Base-by-base conservation (phyloP, 1,284 basidiomycete genomes). In the Anthracocystis walkeri region DNA sequence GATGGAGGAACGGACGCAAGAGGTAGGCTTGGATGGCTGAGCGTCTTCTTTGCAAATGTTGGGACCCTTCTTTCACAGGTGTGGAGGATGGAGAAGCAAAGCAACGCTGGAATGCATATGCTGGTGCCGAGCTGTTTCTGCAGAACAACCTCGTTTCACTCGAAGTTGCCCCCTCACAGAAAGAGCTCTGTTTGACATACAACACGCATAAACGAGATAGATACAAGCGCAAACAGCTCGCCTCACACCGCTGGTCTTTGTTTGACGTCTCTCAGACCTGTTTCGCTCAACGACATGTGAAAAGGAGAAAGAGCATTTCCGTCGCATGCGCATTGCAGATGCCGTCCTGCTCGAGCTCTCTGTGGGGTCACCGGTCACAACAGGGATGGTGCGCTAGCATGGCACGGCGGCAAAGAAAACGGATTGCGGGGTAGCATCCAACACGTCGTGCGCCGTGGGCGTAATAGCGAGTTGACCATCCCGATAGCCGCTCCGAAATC, bases 391-490 rank as follows among this genome's bases (percentile, higher is more conserved):
- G 27, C n/a, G 3, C 18, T 29, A 33, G 35, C 20, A 27, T 16
- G 16, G 31, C 21, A 35, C 33, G 55, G 44, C 21, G 41, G 48
- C 29, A 48, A n/a, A n/a, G 21, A 27, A 10, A 11, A 7, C 16
- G 7, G 53, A 55, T 7, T 61, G 63, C 58, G 68, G 63, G 68
- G 68, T 62, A 65, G 58, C 18, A n/a, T 8, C 31, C 6, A 14
- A 14, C 41, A 20, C 5, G 21, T n/a, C n/a, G n/a, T n/a, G n/a
- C 5, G 27, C 46, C 20, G 40, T 20, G 52, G 33, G 41, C 33
- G 41, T 25, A 50, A 48, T 58, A 65, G 63, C 68, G 68, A 71
- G 68, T 55, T 58, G 41, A 49, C 20, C 10, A n/a, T 51, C 56
- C 68, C 55, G 63, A 62, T 62, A 55, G 54, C 58, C 58, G 68